phyloP scores from a whole-genome alignment of 768 basidiomycete genomes.

The Mycena vulgaris region DNA sequence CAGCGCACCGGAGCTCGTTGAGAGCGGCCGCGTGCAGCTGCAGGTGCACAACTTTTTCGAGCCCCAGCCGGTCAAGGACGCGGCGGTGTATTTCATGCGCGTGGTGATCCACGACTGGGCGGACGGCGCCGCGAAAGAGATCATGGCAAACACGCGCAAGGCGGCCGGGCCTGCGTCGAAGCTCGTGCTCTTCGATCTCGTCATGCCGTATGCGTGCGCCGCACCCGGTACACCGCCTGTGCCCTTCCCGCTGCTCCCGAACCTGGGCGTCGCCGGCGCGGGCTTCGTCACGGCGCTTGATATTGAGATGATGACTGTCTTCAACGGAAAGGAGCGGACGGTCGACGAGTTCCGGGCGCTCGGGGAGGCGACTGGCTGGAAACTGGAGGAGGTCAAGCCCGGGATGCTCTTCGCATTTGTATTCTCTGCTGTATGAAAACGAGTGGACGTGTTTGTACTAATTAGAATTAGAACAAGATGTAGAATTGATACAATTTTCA shows the following conservation, averaged over 20 bases:
- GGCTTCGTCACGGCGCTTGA: conserved; percentile 42
- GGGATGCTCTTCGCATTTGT: conserved; percentile 39
- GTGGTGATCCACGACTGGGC: conserved; percentile 48
- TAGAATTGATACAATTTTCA: no score
- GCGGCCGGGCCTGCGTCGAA: conserved; percentile 34
- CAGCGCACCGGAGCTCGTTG: conserved; percentile 44
- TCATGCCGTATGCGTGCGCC: conserved; percentile 36
- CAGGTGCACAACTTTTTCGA: conserved; percentile 50
- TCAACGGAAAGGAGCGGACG: conserved; percentile 49
- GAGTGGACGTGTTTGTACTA: no score
- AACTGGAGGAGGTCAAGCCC: conserved; percentile 42
- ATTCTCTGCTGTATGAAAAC: conserved; percentile 26
- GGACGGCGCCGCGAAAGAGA: conserved; percentile 37
- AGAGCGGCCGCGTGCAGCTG: conserved; percentile 43
- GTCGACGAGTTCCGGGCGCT: conserved; percentile 42
- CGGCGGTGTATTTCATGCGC: conserved; percentile 41
- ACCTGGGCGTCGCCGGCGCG: conserved; percentile 42
- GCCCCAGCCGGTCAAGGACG: conserved; percentile 42
- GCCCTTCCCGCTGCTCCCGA: conserved; percentile 45
- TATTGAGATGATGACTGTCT: conserved; percentile 46
- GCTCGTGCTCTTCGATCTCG: conserved; percentile 38
- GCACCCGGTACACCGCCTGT: conserved; percentile 31
- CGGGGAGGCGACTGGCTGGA: conserved; percentile 46
- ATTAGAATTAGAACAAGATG: no score
- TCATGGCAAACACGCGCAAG: conserved; percentile 41